Conservation (phyloP, 225 moss, liverwort and hornwort species). For the Bryoerythrophyllum caledonicum region DNA sequence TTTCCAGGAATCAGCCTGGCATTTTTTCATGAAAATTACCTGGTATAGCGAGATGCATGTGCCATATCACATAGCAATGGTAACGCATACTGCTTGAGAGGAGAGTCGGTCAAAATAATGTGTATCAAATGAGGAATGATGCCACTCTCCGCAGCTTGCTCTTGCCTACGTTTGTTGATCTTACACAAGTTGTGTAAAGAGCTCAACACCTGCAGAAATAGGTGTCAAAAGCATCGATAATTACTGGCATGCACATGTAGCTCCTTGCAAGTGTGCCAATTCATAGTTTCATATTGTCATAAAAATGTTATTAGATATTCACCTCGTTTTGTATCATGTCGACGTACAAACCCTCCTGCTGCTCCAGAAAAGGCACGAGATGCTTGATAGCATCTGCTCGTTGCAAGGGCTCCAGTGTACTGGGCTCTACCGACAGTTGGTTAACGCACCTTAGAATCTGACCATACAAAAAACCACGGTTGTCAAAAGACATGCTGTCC, state of each 20-base stretch:
- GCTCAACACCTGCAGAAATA: conserved; percentile 68
- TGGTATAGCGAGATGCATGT: conserved; percentile 93
- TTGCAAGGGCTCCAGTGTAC: conserved; percentile 86
- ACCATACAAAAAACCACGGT: conserved; percentile 15
- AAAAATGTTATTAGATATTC: conserved; percentile 14
- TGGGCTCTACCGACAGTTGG: conserved; percentile 85
- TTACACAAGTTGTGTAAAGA: conserved; percentile 93
- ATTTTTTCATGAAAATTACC: conserved; percentile 19
- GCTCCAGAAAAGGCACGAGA: conserved; percentile 87
- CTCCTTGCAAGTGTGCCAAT: background rate
- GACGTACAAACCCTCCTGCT: conserved; percentile 68
- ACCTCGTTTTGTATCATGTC: conserved; percentile 90
- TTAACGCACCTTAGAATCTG: conserved; percentile 92
- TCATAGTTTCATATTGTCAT: background rate
- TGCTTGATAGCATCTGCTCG: conserved; percentile 98
- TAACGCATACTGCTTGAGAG: conserved; percentile 86
- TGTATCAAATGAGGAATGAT: conserved; percentile 90
- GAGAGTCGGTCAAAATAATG: conserved; percentile 74
- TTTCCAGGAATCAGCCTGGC: background rate
- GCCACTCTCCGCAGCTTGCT: conserved; percentile 98
- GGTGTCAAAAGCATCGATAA: conserved; percentile 7
- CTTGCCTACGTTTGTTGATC: conserved; percentile 94
- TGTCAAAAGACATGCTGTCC: conserved; percentile 17
- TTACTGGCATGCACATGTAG: conserved; percentile 2
- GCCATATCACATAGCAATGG: conserved; percentile 97